Base-by-base conservation (phyloP, 331 rosid genomes). In the Phaseolus coccineus region DNA sequence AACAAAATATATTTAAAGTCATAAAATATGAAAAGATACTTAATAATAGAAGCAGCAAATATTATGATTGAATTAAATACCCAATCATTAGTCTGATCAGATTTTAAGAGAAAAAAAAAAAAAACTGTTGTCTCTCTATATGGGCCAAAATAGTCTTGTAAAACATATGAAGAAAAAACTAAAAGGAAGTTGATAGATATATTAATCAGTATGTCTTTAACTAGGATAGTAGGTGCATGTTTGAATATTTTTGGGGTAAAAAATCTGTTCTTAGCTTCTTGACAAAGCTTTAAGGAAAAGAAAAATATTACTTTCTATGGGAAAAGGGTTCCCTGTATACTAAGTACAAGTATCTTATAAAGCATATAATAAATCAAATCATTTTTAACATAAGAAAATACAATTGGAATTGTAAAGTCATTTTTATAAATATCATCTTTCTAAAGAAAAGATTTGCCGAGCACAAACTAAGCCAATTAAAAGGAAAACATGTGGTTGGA, bases 1-100 rank as follows among this genome's bases (percentile, higher is more conserved):
- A 69, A 79, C 59, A 85, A 58, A 80, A 70, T 59, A 31, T 25
- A 80, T 48, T 24, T 56, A 22, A 61, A 64, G 78, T 58, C 2
- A 81, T 69, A 31, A 75, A 61, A 61, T 40, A 69, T 8, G 42
- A 64, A 67, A 52, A 62, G 22, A 27, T 57, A 75, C 73, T 80
- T 72, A 13, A 39, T 56, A 57, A 84, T 47, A 13, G 71, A 57
- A 75, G 73, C 44, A 69, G 64, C 64, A 56, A 48, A 55, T 79
- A 70, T 55, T 3, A 31, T 62, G 69, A 16, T 33, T 63, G 27
- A 63, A 33, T 33, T 14, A 59, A 85, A 46, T 14, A 47, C 31
- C 27, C 59, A 62, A 57, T 19, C 27, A 69, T 80, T 62, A 55
- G 63, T 48, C 53, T 70, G 5, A 55, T 61, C 9, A 24, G 19